A percentile compares a stretch with the other conserved stretches of the same genome.
phyloP scores from a whole-genome alignment of 2,329 filamentous ascomycete species.

The Epicoccum nigrum region DNA sequence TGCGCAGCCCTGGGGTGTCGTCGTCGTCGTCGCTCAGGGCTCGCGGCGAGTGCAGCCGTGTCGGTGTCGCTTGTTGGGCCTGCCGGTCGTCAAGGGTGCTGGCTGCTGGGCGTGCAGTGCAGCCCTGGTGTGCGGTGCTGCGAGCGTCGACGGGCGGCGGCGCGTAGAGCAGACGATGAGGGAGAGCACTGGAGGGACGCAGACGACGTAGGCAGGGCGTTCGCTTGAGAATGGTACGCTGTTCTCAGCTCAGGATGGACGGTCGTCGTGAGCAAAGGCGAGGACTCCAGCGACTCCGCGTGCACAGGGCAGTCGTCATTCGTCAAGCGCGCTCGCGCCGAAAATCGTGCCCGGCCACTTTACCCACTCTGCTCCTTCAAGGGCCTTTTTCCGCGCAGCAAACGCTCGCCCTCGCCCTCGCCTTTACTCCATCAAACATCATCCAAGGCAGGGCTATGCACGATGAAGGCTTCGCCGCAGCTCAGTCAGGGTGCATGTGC shows the following conservation, averaged over 20 bases:
- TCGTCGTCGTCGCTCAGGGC: conserved; percentile 16
- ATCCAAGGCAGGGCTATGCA: neutral
- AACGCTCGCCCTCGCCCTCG: neutral
- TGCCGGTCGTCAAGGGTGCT: conserved; percentile 24
- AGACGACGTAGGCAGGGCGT: conserved; percentile 24
- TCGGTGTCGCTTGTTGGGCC: conserved; percentile 30
- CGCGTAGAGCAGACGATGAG: conserved; percentile 14
- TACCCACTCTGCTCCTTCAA: neutral
- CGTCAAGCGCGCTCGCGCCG: conserved; percentile 14
- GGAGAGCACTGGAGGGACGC: conserved; percentile 12
- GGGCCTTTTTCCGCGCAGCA: conserved; percentile 1
- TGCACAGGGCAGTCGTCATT: conserved; percentile 3
- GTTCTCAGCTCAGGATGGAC: conserved; percentile 8
- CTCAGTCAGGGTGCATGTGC: too few relatives aligned
- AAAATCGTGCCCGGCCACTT: conserved; percentile 1
- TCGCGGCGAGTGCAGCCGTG: conserved; percentile 21
- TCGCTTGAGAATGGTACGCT: conserved; percentile 13
- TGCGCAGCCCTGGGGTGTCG: conserved; percentile 18
- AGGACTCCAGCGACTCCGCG: conserved; percentile 5
- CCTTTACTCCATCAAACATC: neutral
- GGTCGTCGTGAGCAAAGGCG: conserved; percentile 24
- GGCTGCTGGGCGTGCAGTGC: conserved; percentile 27
- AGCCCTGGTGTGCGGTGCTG: conserved; percentile 15
- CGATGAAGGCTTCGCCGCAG: too few relatives aligned
- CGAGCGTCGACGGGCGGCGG: conserved; percentile 8